A percentile compares a stretch with the other conserved stretches of the same genome.
Conservation (phyloP, 495 filamentous ascomycete genomes). For the Aspergillus taichungensis region DNA sequence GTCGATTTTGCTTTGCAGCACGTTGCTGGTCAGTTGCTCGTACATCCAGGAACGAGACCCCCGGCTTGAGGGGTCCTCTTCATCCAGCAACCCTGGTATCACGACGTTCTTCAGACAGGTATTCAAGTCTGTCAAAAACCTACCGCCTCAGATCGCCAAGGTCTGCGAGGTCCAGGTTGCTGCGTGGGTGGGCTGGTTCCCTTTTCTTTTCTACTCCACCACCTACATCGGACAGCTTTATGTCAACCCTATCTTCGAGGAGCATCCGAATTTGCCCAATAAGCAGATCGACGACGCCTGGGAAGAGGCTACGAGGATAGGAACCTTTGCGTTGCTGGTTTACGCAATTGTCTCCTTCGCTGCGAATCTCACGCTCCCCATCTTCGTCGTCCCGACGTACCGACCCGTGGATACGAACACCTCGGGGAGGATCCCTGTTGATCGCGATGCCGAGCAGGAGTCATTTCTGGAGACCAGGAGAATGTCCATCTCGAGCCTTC, state of each 20-base stretch:
- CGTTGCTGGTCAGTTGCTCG: constrained; percentile 55
- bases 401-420: constrained; percentile 7
- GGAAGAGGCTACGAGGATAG: constrained; percentile 72
- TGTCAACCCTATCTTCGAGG: constrained; percentile 66
- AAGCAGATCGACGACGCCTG: constrained; percentile 67
- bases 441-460: constrained; percentile 14
- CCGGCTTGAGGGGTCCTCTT: constrained; percentile 53
- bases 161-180: constrained; percentile 85
- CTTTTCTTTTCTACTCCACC: constrained; percentile 87
- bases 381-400: constrained; percentile 72
- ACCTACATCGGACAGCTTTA: constrained; percentile 89
- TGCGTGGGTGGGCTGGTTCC: constrained; percentile 93
- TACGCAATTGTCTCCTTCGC: constrained; percentile 74
- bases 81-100: constrained; percentile 51
- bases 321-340: constrained; percentile 78
- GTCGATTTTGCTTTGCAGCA: constrained; percentile 55
- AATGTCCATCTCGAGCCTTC: constrained; percentile 24
- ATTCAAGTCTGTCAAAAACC: constrained; percentile 60
- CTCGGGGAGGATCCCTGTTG: constrained; percentile 1
- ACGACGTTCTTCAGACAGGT: constrained; percentile 70
- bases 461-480: constrained; percentile 9
- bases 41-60: constrained; percentile 73
- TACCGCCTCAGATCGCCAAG: constrained; percentile 70
- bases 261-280: constrained; percentile 65
- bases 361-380: constrained; percentile 71